Evolutionary conservation across 2,329 filamentous ascomycete genomes (phyloP).

Genomic region (Penicillium polonicum): DNA sequence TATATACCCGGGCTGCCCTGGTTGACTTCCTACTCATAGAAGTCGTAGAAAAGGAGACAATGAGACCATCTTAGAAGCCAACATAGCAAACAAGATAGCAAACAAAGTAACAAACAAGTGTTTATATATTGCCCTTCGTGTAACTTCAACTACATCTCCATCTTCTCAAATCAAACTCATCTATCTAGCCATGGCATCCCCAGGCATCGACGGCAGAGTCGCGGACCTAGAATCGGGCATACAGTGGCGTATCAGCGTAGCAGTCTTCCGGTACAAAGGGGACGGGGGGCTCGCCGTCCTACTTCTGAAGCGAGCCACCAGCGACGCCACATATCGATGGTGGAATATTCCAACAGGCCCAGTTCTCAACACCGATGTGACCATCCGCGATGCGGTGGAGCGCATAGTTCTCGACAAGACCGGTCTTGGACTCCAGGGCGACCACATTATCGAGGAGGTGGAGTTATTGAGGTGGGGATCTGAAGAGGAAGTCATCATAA

Average conservation of each 20-base stretch:
- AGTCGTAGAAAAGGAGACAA: too few relatives aligned
- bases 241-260: neutral
- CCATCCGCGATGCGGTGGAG: neutral
- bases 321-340: too few relatives aligned
- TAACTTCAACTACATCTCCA: neutral
- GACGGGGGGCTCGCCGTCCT: neutral
- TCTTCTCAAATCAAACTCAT: neutral
- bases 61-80: neutral
- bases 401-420: neutral
- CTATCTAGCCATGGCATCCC: neutral
- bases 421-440: neutral
- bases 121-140: neutral
- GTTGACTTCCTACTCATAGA: neutral
- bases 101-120: neutral
- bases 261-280: neutral
- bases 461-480: neutral
- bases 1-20: neutral
- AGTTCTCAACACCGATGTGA: neutral
- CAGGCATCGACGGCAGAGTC: neutral
- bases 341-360: neutral
- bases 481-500: too few relatives aligned
- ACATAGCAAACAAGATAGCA: neutral
- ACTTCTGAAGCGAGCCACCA: neutral
- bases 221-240: neutral
- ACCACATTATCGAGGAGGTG: neutral